Percentiles rank a stretch among this genome's conserved stretches.
Conservation (phyloP, 169 alveolate genomes). For the Prorocentrum cordatum region DNA sequence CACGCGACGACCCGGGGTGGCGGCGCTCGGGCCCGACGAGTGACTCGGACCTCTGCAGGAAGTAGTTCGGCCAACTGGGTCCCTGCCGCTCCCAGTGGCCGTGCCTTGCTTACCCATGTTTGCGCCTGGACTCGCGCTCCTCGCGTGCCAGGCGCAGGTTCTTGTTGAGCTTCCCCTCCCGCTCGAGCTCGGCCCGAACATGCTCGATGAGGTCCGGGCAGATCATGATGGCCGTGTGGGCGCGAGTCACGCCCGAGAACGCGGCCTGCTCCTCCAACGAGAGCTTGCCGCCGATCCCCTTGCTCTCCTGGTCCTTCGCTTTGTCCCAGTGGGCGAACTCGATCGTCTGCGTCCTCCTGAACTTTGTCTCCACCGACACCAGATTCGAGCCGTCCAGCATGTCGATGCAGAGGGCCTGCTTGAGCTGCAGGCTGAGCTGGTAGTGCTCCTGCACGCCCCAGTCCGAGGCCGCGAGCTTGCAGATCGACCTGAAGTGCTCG, state of each 20-base stretch:
- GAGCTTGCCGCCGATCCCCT: not conserved
- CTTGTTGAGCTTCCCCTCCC: not conserved
- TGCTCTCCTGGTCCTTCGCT: not conserved
- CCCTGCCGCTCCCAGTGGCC: too few relatives aligned
- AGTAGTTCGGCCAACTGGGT: too few relatives aligned
- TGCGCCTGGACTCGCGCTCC: not conserved
- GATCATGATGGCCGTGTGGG: not conserved
- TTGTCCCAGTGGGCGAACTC: not conserved
- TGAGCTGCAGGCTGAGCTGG: not conserved
- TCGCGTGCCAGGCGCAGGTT: not conserved
- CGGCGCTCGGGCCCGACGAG: too few relatives aligned
- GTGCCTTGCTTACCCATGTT: too few relatives aligned
- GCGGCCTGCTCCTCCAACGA: not conserved
- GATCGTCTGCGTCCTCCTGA: not conserved
- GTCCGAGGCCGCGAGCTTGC: not conserved
- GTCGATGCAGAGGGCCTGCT: not conserved
- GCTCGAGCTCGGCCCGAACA: not conserved
- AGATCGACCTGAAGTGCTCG: not conserved
- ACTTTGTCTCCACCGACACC: not conserved
- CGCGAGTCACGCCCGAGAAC: not conserved
- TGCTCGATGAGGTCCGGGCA: not conserved
- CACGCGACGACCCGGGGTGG: too few relatives aligned
- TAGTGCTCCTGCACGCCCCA: constrained; percentile 12
- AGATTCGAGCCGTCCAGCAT: not conserved
- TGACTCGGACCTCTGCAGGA: too few relatives aligned